Conservation (phyloP, 2,329 filamentous ascomycete species). For the Calonectria montana region DNA sequence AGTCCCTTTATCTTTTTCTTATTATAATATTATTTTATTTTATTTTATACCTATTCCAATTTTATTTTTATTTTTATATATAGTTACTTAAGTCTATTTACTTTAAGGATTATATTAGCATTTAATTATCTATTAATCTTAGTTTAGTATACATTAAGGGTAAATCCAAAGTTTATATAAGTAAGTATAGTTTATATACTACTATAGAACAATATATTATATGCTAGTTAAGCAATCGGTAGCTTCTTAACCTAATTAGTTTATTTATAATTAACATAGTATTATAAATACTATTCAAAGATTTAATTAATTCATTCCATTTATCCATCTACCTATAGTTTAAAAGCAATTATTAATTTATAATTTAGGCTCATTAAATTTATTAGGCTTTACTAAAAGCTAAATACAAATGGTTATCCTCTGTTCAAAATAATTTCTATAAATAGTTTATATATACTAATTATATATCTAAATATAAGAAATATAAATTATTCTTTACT, state of each 20-base stretch:
- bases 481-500: not conserved
- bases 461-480: conserved; percentile 8
- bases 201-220: conserved; percentile 11
- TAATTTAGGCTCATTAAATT: not conserved
- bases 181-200: conserved; percentile 11
- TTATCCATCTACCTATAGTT: not conserved
- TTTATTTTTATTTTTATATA: not conserved
- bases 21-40: not conserved
- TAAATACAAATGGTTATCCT: conserved; percentile 15
- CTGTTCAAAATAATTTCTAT: conserved; percentile 15
- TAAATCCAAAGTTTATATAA: conserved; percentile 23
- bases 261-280: conserved; percentile 21
- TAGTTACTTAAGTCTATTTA: not conserved
- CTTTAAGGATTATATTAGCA: not conserved
- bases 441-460: conserved; percentile 15
- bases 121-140: not conserved
- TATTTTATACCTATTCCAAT: not conserved
- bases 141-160: conserved; percentile 4
- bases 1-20: no score
- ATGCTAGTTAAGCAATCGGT: not conserved
- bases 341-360: not conserved
- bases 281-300: conserved; percentile 11
- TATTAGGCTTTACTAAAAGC: conserved; percentile 21
- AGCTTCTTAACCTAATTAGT: conserved; percentile 13
- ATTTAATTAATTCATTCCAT: not conserved